phyloP scores from a whole-genome alignment of 352 stramenopile genomes.

The Pythium insidiosum region DNA sequence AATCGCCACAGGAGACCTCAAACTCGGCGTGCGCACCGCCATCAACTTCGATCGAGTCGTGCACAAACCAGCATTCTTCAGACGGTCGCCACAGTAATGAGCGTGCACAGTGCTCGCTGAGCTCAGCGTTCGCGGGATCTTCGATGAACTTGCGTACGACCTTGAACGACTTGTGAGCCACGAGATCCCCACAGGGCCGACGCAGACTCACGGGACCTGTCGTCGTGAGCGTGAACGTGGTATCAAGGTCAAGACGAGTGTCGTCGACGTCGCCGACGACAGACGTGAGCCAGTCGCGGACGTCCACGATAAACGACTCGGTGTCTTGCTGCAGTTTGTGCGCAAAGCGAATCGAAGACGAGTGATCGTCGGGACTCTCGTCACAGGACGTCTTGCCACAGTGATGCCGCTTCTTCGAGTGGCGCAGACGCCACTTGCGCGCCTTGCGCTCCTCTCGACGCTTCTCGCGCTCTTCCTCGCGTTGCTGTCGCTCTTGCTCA shows the following conservation, averaged over 20 bases:
- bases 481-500: neutral
- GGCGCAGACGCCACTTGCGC: no score
- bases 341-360: constrained; percentile 1
- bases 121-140: constrained; percentile 10
- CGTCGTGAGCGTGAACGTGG: constrained; percentile 12
- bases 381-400: neutral
- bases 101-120: constrained; percentile 6
- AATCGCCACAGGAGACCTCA: constrained; percentile 9
- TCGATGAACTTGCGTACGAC: constrained; percentile 15
- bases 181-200: constrained; percentile 13
- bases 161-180: constrained; percentile 15
- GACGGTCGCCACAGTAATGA: constrained; percentile 20
- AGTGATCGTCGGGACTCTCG: neutral
- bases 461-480: neutral
- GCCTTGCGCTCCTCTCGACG: neutral
- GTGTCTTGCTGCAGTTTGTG: constrained; percentile 11
- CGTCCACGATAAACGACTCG: constrained; percentile 9
- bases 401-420: neutral
- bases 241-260: constrained; percentile 4
- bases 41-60: constrained; percentile 20
- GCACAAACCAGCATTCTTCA: constrained; percentile 8
- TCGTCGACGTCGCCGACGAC: constrained; percentile 3
- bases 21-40: constrained; percentile 22
- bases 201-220: constrained; percentile 9
- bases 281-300: constrained; percentile 3